Conservation (phyloP, 2,329 filamentous ascomycete genomes). For the Epicoccum sorghinum region DNA sequence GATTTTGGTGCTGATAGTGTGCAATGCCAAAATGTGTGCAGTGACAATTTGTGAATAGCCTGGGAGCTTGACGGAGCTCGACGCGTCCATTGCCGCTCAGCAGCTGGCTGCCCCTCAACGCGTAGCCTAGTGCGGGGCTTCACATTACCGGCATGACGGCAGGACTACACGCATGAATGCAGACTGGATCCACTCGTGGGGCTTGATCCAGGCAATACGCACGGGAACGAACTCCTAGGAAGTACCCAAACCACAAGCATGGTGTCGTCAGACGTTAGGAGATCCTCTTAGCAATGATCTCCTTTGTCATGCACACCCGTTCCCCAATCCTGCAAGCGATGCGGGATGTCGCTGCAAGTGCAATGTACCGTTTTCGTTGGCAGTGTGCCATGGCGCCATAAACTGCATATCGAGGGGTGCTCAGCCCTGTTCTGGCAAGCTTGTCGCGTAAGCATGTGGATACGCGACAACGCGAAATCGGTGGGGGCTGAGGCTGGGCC, state of each 20-base stretch:
- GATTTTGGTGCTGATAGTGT: slow-evolving; percentile 18
- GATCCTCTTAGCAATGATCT: slow-evolving; percentile 20
- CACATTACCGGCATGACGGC: slow-evolving; percentile 29
- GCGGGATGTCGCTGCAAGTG: slow-evolving; percentile 28
- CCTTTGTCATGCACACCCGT: not conserved
- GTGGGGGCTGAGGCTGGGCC: slow-evolving; percentile 19
- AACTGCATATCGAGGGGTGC: slow-evolving; percentile 11
- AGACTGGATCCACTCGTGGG: slow-evolving; percentile 4
- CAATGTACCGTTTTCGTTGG: slow-evolving; percentile 22
- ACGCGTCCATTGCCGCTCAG: slow-evolving; percentile 31
- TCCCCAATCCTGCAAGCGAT: slow-evolving; percentile 8
- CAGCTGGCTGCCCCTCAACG: slow-evolving; percentile 30
- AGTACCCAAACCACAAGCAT: slow-evolving; percentile 3
- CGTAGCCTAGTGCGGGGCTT: slow-evolving; percentile 35
- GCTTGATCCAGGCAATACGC: slow-evolving; percentile 2
- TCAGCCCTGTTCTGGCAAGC: slow-evolving; percentile 18
- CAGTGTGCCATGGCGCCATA: slow-evolving; percentile 22
- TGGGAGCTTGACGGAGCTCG: slow-evolving; percentile 20
- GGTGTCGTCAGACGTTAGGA: slow-evolving; percentile 31
- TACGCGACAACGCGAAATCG: slow-evolving; percentile 15
- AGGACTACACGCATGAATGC: slow-evolving; percentile 8
- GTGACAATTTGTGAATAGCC: no score
- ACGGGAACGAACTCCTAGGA: slow-evolving; percentile 2
- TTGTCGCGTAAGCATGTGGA: slow-evolving; percentile 23
- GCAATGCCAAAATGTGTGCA: slow-evolving; percentile 3